Percentiles rank a stretch among this genome's conserved stretches.
These are phyloP conservation scores for Scleroderma citrinum DNA, from an alignment of 768 basidiomycete genomes.

Conservation along the genomic window DNA sequence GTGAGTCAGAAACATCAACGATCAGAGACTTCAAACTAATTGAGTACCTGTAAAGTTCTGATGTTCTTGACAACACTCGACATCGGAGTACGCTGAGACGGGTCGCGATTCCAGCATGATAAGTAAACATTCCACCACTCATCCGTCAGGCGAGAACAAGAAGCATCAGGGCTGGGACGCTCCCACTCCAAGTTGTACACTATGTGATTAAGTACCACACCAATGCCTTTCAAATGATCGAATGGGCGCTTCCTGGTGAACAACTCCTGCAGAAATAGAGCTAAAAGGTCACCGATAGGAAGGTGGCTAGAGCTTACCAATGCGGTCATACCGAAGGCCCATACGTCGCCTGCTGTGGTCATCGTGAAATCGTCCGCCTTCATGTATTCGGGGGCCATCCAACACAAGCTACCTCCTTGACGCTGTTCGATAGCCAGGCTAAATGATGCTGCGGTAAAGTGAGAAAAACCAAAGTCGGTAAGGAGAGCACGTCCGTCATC, in stretches of 20 bases:
- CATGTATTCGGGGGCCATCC: not conserved
- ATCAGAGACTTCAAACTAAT: too few species aligned
- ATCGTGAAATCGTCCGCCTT: not conserved
- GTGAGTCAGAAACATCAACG: too few species aligned
- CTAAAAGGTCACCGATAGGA: not conserved
- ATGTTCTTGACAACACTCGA: not conserved
- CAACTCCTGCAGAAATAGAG: not conserved
- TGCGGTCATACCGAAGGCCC: not conserved
- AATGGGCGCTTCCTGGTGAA: not conserved
- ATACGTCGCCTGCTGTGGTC: not conserved
- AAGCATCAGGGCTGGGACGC: not conserved
- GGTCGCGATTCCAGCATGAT: not conserved
- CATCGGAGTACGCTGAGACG: not conserved
- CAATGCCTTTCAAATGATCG: not conserved
- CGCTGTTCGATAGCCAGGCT: not conserved
- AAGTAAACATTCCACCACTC: not conserved
- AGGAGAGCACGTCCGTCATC: not conserved
- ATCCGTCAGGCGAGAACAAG: not conserved
- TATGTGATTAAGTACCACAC: not conserved
- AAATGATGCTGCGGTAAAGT: not conserved
- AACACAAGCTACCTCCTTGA: not conserved
- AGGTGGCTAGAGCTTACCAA: not conserved
- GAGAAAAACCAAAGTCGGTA: not conserved
- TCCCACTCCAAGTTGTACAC: not conserved
- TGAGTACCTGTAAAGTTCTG: too few species aligned